Evolutionary conservation across 2,329 filamentous ascomycete species (phyloP).

Genomic region (Penicillium frequentans): DNA sequence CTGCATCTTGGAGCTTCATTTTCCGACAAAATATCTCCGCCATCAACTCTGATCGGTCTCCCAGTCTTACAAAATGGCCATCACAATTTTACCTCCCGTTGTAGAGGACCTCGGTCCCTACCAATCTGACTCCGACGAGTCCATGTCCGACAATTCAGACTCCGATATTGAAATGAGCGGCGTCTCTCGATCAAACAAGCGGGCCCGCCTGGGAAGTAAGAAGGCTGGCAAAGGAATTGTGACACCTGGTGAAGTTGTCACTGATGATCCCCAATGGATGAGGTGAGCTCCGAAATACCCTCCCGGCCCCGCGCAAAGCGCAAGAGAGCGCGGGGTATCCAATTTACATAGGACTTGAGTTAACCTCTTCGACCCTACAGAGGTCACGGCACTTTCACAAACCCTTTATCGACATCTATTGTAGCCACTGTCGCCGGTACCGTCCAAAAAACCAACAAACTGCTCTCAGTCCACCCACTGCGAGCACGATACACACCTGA

Average conservation of each 20-base stretch:
- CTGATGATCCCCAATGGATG: constrained; percentile 96
- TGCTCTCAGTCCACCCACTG: constrained; percentile 85
- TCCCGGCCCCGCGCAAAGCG: not conserved
- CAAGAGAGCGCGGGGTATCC: not conserved
- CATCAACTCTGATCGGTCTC: not conserved
- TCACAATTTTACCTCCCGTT: constrained; percentile 59
- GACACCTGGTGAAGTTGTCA: constrained; percentile 86
- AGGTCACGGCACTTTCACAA: constrained; percentile 88
- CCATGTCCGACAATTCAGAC: constrained; percentile 51
- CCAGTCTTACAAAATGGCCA: constrained; percentile 49
- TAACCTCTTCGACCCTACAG: constrained; percentile 44
- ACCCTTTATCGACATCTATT: constrained; percentile 64
- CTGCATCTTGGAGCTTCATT: not conserved
- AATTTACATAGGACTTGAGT: not conserved
- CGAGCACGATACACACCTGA: constrained; percentile 92
- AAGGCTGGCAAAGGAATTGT: constrained; percentile 58
- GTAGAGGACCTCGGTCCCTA: constrained; percentile 33
- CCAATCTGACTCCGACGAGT: constrained; percentile 47
- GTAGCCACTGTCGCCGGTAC: constrained; percentile 88
- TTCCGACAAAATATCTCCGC: not conserved
- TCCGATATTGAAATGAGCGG: constrained; percentile 36
- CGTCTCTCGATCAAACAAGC: constrained; percentile 39
- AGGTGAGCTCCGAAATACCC: constrained; percentile 33
- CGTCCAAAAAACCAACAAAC: constrained; percentile 91
- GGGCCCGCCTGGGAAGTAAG: constrained; percentile 29